phyloP scores from a whole-genome alignment of 2,329 filamentous ascomycete genomes.

The Trichoderma sp. region DNA sequence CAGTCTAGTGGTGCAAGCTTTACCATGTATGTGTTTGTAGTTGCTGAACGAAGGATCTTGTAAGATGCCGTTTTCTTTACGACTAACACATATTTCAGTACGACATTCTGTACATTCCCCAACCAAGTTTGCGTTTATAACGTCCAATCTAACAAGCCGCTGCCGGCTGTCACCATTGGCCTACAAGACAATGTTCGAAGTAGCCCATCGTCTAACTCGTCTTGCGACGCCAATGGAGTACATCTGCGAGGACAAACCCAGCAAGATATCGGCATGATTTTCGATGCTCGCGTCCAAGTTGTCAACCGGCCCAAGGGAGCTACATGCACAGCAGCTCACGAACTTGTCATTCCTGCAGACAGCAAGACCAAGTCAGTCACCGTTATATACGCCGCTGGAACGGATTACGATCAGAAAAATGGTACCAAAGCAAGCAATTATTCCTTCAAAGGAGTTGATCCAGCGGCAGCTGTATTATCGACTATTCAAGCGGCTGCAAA shows the following conservation, averaged over 20 bases:
- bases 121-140: constrained; percentile 41
- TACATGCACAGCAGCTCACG: constrained; percentile 31
- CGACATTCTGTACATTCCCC: constrained; percentile 50
- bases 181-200: constrained; percentile 48
- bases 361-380: constrained; percentile 29
- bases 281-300: constrained; percentile 19
- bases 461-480: constrained; percentile 44
- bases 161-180: constrained; percentile 48
- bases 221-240: constrained; percentile 22
- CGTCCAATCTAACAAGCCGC: constrained; percentile 25
- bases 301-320: not conserved
- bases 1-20: constrained; percentile 22
- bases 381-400: constrained; percentile 43
- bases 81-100: constrained; percentile 9
- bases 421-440: constrained; percentile 50
- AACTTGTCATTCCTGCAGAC: constrained; percentile 32
- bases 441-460: constrained; percentile 55
- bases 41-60: not conserved
- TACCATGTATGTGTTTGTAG: constrained; percentile 30
- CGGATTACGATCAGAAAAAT: constrained; percentile 55
- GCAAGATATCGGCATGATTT: constrained; percentile 23
- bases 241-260: constrained; percentile 11
- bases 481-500: constrained; percentile 40
- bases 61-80: not conserved
- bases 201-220: constrained; percentile 31